A percentile compares a stretch with the other conserved stretches of the same genome.
phyloP scores from a whole-genome alignment of 208 protist genomes.

The Leishmania amazonensis region DNA sequence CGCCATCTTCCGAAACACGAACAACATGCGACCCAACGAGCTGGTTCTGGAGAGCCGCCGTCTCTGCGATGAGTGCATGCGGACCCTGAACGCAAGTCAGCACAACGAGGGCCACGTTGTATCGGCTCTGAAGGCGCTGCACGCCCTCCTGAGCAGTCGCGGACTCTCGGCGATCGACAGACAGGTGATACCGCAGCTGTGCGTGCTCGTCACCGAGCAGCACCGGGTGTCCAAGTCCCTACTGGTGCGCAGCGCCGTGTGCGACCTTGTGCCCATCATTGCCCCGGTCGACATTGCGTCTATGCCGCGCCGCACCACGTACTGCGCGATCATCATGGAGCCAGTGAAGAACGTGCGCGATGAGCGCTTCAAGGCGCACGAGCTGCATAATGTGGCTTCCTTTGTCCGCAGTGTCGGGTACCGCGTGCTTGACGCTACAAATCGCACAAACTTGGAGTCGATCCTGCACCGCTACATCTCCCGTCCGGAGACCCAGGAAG shows the following conservation, averaged over 20 bases:
- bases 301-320: conserved; percentile 64
- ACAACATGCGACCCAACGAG: conserved; percentile 75
- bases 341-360: conserved; percentile 92
- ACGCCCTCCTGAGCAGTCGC: conserved; percentile 77
- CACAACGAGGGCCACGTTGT: conserved; percentile 84
- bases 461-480: conserved; percentile 89
- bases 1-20: conserved; percentile 74
- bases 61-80: conserved; percentile 80
- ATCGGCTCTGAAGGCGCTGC: conserved; percentile 71
- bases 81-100: conserved; percentile 76
- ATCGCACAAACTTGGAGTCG: conserved; percentile 84
- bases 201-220: conserved; percentile 86
- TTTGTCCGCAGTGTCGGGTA: conserved; percentile 88
- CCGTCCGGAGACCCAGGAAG: conserved; percentile 83
- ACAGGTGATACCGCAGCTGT: conserved; percentile 77
- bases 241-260: conserved; percentile 76
- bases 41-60: conserved; percentile 81
- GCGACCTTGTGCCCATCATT: conserved; percentile 88
- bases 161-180: conserved; percentile 77
- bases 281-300: conserved; percentile 75
- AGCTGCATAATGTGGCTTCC: conserved; percentile 81
- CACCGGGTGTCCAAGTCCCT: conserved; percentile 79
- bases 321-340: conserved; percentile 91
- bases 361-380: conserved; percentile 74
- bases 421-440: conserved; percentile 79